Evolutionary conservation across 805 yeast species (phyloP).

Genomic region (Yarrowia bubula): DNA sequence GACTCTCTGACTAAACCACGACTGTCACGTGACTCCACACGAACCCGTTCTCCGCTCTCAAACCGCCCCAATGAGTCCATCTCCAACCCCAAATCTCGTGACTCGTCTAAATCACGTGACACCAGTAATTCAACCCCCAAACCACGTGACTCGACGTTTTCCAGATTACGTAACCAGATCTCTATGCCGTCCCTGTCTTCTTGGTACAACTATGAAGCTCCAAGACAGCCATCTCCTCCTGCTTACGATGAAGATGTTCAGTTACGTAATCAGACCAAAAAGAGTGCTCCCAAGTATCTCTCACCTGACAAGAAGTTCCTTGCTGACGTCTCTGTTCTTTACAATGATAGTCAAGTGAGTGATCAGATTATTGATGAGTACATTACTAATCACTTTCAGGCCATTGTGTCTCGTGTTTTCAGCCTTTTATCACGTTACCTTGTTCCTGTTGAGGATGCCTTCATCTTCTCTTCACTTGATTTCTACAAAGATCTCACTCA

Average conservation of each 20-base stretch:
- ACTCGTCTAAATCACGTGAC: not conserved
- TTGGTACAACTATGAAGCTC: not conserved
- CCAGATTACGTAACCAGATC: conserved; percentile 15
- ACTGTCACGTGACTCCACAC: not conserved
- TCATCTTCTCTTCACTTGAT: not conserved
- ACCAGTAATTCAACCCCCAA: not conserved
- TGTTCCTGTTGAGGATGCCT: not conserved
- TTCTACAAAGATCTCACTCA: conserved; percentile 2
- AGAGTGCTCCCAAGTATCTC: not conserved
- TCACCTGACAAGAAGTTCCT: not conserved
- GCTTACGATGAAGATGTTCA: conserved; percentile 1
- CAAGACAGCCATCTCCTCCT: not conserved
- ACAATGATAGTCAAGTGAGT: conserved; percentile 15
- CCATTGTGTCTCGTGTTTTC: not conserved
- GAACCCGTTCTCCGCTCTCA: not conserved
- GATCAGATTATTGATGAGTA: conserved; percentile 8
- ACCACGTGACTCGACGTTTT: conserved; percentile 1
- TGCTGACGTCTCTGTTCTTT: not conserved
- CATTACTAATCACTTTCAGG: conserved; percentile 15
- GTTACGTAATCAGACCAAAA: not conserved
- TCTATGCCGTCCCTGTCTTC: conserved; percentile 18
- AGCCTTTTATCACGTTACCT: not conserved
- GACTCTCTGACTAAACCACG: too few relatives aligned
- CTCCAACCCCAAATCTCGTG: not conserved
- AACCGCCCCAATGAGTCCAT: not conserved